Percentiles rank a stretch among this genome's conserved stretches.
These are phyloP conservation scores for Medakamo hakoo DNA, from an alignment of 139 green algal species.

Conservation along the genomic window DNA sequence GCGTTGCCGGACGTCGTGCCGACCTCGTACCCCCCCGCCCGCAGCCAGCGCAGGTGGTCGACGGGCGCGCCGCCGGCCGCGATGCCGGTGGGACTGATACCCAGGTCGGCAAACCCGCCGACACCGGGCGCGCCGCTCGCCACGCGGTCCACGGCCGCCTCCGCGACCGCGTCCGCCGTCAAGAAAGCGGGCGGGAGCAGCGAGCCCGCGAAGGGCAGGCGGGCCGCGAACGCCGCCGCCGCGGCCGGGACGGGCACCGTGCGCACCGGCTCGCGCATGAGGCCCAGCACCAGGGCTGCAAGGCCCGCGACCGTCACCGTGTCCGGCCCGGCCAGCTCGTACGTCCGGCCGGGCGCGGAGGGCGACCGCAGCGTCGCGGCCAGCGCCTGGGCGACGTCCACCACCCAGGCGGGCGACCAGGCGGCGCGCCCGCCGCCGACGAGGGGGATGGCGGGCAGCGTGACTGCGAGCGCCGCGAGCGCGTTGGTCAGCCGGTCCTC, in stretches of 20 bases:
- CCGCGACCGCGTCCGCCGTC: not conserved
- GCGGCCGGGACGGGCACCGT: conserved; percentile 13
- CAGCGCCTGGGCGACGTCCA: conserved; percentile 49
- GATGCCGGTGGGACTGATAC: conserved; percentile 28
- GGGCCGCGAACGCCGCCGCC: conserved; percentile 14
- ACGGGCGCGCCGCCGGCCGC: conserved; percentile 56
- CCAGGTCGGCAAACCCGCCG: conserved; percentile 41
- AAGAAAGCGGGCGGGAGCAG: conserved; percentile 40
- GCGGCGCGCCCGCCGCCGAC: conserved; percentile 44
- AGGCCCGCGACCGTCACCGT: conserved; percentile 40
- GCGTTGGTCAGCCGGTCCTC: conserved; percentile 88
- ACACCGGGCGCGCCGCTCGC: conserved; percentile 7
- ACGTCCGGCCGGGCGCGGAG: conserved; percentile 53
- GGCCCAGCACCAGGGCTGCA: conserved; percentile 18
- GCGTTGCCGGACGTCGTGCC: conserved; percentile 9
- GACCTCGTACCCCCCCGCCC: conserved; percentile 53
- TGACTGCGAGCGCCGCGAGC: conserved; percentile 42
- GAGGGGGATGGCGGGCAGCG: conserved; percentile 48
- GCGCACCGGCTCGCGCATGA: conserved; percentile 26
- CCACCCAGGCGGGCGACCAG: conserved; percentile 45
- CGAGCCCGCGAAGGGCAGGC: conserved; percentile 38
- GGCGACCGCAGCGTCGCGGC: conserved; percentile 31
- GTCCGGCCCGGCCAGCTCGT: conserved; percentile 74
- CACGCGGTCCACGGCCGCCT: conserved; percentile 3
- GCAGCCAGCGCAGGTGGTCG: conserved; percentile 55